Evolutionary conservation across 2,329 filamentous ascomycete genomes (phyloP).

Genomic region (Fusarium veterinarium): DNA sequence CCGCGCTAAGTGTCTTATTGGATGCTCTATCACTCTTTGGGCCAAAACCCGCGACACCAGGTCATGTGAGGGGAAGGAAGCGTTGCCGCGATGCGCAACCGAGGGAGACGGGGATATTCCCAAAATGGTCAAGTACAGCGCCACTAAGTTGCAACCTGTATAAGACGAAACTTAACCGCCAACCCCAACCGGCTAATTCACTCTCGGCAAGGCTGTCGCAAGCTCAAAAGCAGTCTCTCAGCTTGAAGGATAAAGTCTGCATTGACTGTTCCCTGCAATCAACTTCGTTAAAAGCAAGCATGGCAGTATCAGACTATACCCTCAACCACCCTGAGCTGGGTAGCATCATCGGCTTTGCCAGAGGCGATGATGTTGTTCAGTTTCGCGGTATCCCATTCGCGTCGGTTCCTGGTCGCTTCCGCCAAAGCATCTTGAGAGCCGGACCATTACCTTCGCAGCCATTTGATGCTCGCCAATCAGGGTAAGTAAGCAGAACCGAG

Average conservation of each 20-base stretch:
- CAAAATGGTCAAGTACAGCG: background rate
- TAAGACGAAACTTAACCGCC: background rate
- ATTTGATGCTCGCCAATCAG: background rate
- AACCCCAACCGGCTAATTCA: background rate
- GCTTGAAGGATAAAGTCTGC: background rate
- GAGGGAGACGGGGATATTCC: conserved; percentile 2
- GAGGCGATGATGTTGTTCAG: background rate
- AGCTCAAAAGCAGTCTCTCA: background rate
- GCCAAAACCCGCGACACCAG: background rate
- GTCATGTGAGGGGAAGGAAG: background rate
- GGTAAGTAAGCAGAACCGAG: background rate
- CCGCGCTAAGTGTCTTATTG: background rate
- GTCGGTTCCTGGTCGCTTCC: background rate
- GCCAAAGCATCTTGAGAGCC: background rate
- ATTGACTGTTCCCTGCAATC: background rate
- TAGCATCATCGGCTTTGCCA: background rate
- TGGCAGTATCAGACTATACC: background rate
- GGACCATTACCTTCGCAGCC: background rate
- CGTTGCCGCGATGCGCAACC: background rate
- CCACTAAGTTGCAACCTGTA: background rate
- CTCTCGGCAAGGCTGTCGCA: background rate
- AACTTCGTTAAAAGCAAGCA: background rate
- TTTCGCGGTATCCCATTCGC: background rate
- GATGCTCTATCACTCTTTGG: background rate
- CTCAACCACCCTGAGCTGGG: background rate